Evolutionary conservation across 352 stramenopile genomes (phyloP), one percentile per base, ranked within the genome.

Genomic region (Globisporangium viniferum): DNA sequence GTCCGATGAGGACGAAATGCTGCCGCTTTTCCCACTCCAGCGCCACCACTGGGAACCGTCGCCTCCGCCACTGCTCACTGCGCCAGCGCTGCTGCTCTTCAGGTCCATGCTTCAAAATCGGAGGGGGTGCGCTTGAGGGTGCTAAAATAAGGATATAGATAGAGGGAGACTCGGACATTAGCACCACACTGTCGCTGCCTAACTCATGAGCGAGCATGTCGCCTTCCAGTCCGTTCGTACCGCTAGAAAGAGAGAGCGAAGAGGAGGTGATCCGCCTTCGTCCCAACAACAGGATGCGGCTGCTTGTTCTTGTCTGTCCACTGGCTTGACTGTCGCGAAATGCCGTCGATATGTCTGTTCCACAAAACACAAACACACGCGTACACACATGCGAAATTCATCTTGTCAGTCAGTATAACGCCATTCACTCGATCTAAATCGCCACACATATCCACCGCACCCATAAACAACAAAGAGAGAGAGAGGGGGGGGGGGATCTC

Each of bases 21-120:
- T 86, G 64, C 84, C 84, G 62, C 82, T 93, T 67, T 86, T 88
- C 64, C 84, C 86, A 56, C 89, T 90, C 84, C 84, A 94, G 62
- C 82, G 81, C 86, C 83, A 93, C 86, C 84, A 93, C 22, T 78
- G 68, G 48, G 48, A 49, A 24, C 66, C 65, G 8, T 82, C 80
- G 44, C 55, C 65, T 39, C 56, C 59, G 15, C 56, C 36, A 58
- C 68, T 73, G 29, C 70, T 67, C 46, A 59, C 54, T 57, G 59
- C 29, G 29, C 55, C 66, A 75, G 81, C 76, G 82, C 79, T 27
- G 10, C 39, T 72, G 20, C 53, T 63, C 24, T 59, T 62, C 20
- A 31, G 12, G 27, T 56, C 44, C 41, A 57, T 57, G 18, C 55
- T 46, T 60, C 15, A 18, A 36, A 59, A 39, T 59, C 27, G 18